phyloP scores from a whole-genome alignment of 148 eudicot species.

The Rhododendron kiyosumense region DNA sequence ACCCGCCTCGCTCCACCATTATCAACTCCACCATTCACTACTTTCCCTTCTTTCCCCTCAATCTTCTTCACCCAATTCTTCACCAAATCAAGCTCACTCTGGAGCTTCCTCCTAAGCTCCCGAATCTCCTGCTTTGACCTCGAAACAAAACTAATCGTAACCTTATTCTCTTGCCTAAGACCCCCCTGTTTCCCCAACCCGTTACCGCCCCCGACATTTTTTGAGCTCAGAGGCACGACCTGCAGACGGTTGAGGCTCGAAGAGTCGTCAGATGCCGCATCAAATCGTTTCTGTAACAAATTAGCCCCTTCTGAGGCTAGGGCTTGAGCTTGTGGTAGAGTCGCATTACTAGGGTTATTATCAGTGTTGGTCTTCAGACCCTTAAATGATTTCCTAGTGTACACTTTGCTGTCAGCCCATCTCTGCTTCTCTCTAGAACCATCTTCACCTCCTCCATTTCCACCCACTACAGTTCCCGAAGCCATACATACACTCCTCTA shows the following conservation, averaged over 20 bases:
- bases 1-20: constrained; percentile 41
- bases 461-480: constrained; percentile 25
- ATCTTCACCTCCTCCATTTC: constrained; percentile 31
- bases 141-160: constrained; percentile 48
- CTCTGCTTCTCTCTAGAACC: constrained; percentile 35
- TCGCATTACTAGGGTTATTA: background rate
- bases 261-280: constrained; percentile 34
- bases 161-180: constrained; percentile 39
- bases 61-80: constrained; percentile 64
- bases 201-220: constrained; percentile 23
- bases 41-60: constrained; percentile 37
- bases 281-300: constrained; percentile 24
- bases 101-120: constrained; percentile 62
- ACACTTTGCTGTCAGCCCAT: constrained; percentile 48
- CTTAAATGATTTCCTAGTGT: constrained; percentile 54
- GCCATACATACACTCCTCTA: constrained; percentile 13
- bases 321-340: constrained; percentile 10
- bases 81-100: constrained; percentile 62
- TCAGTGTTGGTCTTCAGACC: constrained; percentile 29
- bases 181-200: constrained; percentile 34
- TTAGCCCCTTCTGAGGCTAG: constrained; percentile 24
- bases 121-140: constrained; percentile 69
- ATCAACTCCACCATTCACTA: constrained; percentile 25
- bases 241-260: constrained; percentile 28
- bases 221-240: background rate